Evolutionary conservation across 441 rosid genomes (phyloP).

Genomic region (Euphorbia celastroides): DNA sequence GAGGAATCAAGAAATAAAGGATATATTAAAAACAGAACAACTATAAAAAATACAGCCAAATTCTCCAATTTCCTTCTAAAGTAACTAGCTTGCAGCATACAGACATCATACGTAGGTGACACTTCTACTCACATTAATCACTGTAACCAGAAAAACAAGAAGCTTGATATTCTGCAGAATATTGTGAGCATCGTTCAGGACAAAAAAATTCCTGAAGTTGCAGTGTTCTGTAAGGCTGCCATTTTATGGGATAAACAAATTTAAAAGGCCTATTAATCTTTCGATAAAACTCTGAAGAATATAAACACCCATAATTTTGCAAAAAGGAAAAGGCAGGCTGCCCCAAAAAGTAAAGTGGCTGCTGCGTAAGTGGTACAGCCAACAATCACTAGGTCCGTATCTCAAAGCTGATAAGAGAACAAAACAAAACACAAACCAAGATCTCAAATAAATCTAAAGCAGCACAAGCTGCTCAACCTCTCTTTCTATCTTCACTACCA

Average conservation of each 20-base stretch:
- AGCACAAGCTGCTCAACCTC: neutral
- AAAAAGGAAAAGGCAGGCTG: neutral
- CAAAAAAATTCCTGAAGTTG: neutral
- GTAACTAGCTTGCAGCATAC: neutral
- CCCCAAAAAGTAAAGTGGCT: neutral
- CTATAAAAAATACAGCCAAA: neutral
- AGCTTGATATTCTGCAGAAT: neutral
- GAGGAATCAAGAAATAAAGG: neutral
- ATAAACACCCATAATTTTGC: neutral
- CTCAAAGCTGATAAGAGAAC: neutral
- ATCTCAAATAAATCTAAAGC: neutral
- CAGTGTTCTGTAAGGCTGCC: neutral
- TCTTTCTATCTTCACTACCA: neutral
- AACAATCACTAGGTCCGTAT: neutral
- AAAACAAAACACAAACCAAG: neutral
- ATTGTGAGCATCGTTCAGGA: neutral
- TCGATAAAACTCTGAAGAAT: neutral
- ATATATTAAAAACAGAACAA: neutral
- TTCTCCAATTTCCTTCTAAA: constrained; percentile 11
- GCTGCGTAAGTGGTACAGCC: neutral
- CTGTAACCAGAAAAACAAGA: neutral
- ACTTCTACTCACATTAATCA: neutral
- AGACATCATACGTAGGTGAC: neutral
- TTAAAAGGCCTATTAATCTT: neutral
- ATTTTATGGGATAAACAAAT: neutral